These are phyloP conservation scores for Cucumis cinereus DNA, from an alignment of 306 rosid species.

Conservation along the genomic window DNA sequence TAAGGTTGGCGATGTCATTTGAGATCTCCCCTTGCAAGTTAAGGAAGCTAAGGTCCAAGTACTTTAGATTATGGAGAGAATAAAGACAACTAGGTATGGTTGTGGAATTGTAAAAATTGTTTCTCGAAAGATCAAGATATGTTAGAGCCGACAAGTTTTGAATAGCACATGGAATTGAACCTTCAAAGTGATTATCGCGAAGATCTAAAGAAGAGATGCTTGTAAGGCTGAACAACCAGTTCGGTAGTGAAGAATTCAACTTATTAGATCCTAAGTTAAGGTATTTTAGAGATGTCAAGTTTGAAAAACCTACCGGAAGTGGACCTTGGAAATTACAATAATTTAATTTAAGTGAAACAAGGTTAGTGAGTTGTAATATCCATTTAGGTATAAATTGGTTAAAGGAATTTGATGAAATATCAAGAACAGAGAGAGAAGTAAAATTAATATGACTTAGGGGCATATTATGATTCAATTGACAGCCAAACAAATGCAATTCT, in stretches of 20 bases:
- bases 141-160: background rate
- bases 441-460: background rate
- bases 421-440: background rate
- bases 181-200: background rate
- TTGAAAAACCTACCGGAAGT: background rate
- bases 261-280: background rate
- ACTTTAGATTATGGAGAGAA: background rate
- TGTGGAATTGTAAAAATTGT: background rate
- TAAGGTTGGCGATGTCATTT: background rate
- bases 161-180: background rate
- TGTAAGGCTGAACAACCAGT: background rate
- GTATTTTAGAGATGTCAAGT: background rate
- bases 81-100: background rate
- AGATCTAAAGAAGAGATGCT: background rate
- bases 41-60: background rate
- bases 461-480: background rate
- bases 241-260: background rate
- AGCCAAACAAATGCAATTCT: background rate
- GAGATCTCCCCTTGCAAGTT: background rate
- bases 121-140: background rate
- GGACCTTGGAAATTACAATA: background rate
- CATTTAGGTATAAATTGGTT: background rate
- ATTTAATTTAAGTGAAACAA: background rate
- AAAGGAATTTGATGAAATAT: background rate
- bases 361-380: constrained; percentile 5